Conservation (phyloP, 257 asterid genomes). For the Solanum piurae region DNA sequence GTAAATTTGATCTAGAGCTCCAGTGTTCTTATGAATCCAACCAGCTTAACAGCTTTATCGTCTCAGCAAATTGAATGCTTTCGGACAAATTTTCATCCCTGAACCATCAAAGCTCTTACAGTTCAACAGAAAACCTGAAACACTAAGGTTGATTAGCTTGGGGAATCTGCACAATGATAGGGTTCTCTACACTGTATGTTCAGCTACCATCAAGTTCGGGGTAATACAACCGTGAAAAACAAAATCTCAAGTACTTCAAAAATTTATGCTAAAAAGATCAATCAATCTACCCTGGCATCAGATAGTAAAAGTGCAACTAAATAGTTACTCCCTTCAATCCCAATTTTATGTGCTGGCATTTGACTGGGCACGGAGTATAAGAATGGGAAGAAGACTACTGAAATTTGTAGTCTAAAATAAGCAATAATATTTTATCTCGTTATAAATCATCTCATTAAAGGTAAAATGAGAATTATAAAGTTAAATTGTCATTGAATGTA, state of each 20-base stretch:
- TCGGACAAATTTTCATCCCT: background rate
- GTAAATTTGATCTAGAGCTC: background rate
- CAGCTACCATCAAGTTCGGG: background rate
- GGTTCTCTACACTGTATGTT: background rate
- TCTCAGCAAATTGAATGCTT: background rate
- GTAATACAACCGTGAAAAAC: background rate
- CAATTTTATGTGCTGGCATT: background rate
- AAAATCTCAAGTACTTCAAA: background rate
- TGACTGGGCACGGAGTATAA: background rate
- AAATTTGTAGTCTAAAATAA: background rate
- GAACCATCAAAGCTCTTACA: conserved; percentile 13
- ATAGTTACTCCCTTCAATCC: background rate
- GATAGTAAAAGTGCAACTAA: background rate
- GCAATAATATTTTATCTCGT: background rate
- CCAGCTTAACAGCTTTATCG: background rate
- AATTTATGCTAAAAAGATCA: background rate
- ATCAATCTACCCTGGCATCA: background rate
- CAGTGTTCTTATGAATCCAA: background rate
- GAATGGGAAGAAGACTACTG: background rate
- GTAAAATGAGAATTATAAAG: background rate
- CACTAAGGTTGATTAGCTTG: background rate
- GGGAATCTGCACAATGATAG: background rate
- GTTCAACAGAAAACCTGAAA: conserved; percentile 28
- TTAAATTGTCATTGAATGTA: background rate
- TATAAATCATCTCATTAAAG: background rate